Conservation (phyloP, 805 yeast genomes). For the Saccharomycopsis javanensis region DNA sequence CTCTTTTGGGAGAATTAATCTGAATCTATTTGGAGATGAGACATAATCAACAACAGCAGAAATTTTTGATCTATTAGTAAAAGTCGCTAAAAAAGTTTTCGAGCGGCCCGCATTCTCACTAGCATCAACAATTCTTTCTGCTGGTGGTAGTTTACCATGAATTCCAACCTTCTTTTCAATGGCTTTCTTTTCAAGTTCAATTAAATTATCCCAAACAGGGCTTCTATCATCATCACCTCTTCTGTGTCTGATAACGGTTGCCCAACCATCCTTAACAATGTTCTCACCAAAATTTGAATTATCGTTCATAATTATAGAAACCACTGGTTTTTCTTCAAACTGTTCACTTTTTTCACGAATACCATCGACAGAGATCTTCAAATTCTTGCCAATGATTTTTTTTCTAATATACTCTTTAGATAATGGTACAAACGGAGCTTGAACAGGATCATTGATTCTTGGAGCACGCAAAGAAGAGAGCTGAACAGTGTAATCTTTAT, state of each 20-base stretch:
- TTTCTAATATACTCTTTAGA: slow-evolving; percentile 72
- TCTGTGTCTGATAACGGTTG: slow-evolving; percentile 69
- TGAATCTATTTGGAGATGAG: slow-evolving; percentile 56
- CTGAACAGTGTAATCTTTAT: slow-evolving; percentile 52
- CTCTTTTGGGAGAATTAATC: slow-evolving; percentile 61
- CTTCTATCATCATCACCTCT: slow-evolving; percentile 65
- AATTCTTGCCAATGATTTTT: slow-evolving; percentile 60
- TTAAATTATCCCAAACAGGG: slow-evolving; percentile 64
- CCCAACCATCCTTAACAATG: slow-evolving; percentile 58
- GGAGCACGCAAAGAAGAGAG: slow-evolving; percentile 73
- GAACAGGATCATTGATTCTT: slow-evolving; percentile 46
- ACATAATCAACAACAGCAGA: slow-evolving; percentile 67
- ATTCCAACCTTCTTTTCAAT: slow-evolving; percentile 51
- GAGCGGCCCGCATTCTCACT: slow-evolving; percentile 67
- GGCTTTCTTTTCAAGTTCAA: slow-evolving; percentile 60
- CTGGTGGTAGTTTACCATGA: slow-evolving; percentile 45
- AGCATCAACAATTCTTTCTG: slow-evolving; percentile 65
- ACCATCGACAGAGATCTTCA: slow-evolving; percentile 52
- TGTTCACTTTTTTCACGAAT: slow-evolving; percentile 51
- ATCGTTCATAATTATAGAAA: slow-evolving; percentile 42
- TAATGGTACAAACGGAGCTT: slow-evolving; percentile 46
- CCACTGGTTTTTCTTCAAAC: slow-evolving; percentile 58
- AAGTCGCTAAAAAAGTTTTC: slow-evolving; percentile 59
- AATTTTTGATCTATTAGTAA: slow-evolving; percentile 54
- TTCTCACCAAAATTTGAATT: slow-evolving; percentile 51